Conservation (phyloP, 2,329 filamentous ascomycete species). For the Dryadomyces quercivorus region DNA sequence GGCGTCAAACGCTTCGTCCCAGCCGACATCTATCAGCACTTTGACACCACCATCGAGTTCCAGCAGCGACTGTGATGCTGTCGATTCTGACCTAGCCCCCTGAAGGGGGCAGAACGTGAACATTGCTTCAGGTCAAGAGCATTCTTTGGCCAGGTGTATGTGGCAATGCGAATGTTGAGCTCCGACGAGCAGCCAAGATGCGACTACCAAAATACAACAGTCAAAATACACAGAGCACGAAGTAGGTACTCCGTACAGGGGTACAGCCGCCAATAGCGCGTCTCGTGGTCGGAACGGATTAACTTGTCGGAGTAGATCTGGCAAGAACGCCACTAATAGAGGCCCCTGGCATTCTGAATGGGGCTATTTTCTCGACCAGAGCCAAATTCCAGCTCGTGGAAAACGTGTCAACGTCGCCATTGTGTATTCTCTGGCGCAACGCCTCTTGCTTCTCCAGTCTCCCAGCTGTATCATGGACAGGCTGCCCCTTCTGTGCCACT, state of each 20-base stretch:
- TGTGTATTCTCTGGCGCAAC: background rate
- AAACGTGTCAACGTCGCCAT: slow-evolving; percentile 8
- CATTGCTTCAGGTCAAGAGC: slow-evolving; percentile 40
- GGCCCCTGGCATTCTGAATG: background rate
- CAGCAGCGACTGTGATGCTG: slow-evolving; percentile 86
- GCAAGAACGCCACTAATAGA: background rate
- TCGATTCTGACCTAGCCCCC: slow-evolving; percentile 76
- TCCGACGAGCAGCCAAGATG: background rate
- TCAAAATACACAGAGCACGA: too few species aligned
- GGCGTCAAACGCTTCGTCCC: slow-evolving; percentile 84
- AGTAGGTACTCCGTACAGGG: too few species aligned
- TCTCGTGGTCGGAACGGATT: slow-evolving; percentile 12
- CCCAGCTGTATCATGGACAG: background rate
- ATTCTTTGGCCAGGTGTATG: too few species aligned
- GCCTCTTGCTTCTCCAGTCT: background rate
- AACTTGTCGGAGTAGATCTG: slow-evolving; percentile 16
- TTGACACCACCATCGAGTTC: slow-evolving; percentile 97
- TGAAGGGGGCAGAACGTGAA: slow-evolving; percentile 92
- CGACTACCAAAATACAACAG: too few species aligned
- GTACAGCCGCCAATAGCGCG: too few species aligned
- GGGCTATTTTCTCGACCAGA: background rate
- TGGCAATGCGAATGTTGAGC: too few species aligned
- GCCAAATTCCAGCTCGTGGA: background rate
- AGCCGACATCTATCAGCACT: slow-evolving; percentile 85
- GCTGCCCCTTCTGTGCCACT: background rate